Evolutionary conservation across 192 early-diverging fungal species (phyloP), one percentile per base, ranked within the genome.

Genomic region (Coemansia nantahalensis): DNA sequence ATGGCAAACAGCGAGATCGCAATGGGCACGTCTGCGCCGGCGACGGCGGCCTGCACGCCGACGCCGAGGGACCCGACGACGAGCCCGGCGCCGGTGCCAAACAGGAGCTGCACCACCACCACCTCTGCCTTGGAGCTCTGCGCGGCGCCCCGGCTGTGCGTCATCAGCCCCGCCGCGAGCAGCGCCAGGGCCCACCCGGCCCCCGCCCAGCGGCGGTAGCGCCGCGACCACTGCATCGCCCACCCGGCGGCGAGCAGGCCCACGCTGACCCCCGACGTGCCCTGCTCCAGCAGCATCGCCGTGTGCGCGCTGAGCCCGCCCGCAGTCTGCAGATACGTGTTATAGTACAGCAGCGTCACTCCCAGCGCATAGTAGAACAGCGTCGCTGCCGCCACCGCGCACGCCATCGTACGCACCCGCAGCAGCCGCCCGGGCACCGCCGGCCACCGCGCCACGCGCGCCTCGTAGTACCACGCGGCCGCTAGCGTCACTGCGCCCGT

Each of bases 391-490:
- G 67, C 39, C 9, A 67, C 64, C 10, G 72, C 62, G 17, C 52
- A 63, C 0, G 72, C 41, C 43, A 68, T 68, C 14, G 65, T 83
- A 5, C 74, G 68, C 48, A 43, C 45, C 33, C 54, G 56, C 54
- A 74, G 56, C 35, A 79, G 48, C 4, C 56, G 43, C 31, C 69
- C 54, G 0, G 65, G 65, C 7, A 79, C 47, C 8, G 94, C 68
- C n/a, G 93, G 91, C 40, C 84, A 82, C 12, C 62, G 47, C 0
- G 91, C 81, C 19, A 83, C 11, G 24, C 76, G 65, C n/a, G 54
- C 40, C 67, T 95, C 90, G 35, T 69, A 65, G 50, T 37, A 65
- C 13, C 62, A 59, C 48, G 82, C 83, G 12, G 62, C n/a, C 11
- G 53, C 39, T 2, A 70, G 39, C 1, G 64, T 28, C 0, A 61